These are phyloP conservation scores for Schwanniomyces yamadae DNA, from an alignment of 805 yeast species.

Conservation along the genomic window DNA sequence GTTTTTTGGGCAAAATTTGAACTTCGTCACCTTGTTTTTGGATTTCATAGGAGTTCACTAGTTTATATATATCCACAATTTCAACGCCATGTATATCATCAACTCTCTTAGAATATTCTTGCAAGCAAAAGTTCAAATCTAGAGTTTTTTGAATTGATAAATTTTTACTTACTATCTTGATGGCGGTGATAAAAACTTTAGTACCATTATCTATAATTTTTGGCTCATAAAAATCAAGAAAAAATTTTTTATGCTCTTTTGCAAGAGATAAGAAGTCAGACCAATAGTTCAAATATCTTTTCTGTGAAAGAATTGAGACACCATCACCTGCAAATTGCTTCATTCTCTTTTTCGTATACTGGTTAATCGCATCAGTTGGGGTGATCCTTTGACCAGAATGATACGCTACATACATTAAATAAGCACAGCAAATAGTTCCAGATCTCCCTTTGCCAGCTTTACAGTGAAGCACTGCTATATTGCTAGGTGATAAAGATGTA, in stretches of 20 bases:
- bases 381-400: slow-evolving; percentile 1
- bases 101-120: slow-evolving; percentile 1
- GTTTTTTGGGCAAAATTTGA: slow-evolving; percentile 1
- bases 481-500: slow-evolving; percentile 28
- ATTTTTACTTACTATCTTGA: not conserved
- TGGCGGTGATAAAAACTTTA: not conserved
- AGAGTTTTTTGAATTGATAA: not conserved
- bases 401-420: slow-evolving; percentile 49
- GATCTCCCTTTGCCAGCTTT: slow-evolving; percentile 91
- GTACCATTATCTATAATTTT: slow-evolving; percentile 4
- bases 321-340: slow-evolving; percentile 57
- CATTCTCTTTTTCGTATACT: slow-evolving; percentile 62
- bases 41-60: slow-evolving; percentile 1
- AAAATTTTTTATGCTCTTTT: slow-evolving; percentile 1
- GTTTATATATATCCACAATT: slow-evolving; percentile 1
- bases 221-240: slow-evolving; percentile 6
- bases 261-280: slow-evolving; percentile 8
- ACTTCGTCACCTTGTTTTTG: not conserved
- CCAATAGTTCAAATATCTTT: slow-evolving; percentile 64
- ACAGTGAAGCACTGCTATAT: slow-evolving; percentile 78
- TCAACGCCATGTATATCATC: slow-evolving; percentile 7
- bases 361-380: slow-evolving; percentile 38
- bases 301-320: slow-evolving; percentile 69
- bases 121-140: slow-evolving; percentile 7
- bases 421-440: slow-evolving; percentile 73